Conservation (phyloP, 2,329 filamentous ascomycete species). For the Didymella glomerata region DNA sequence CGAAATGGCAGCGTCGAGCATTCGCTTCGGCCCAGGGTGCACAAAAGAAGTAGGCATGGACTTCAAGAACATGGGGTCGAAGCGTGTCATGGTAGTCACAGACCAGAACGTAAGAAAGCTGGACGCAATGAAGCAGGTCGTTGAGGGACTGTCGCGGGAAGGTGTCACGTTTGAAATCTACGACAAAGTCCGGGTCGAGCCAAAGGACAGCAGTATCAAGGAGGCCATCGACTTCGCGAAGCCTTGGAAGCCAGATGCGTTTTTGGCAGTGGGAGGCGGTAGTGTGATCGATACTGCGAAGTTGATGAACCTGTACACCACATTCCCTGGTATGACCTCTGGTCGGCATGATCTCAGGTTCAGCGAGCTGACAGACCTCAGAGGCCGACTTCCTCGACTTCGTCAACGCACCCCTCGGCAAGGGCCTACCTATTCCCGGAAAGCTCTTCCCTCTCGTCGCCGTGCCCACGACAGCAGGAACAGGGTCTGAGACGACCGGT, state of each 20-base stretch:
- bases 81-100: conserved; percentile 90
- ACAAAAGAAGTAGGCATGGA: conserved; percentile 99
- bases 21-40: conserved; percentile 90
- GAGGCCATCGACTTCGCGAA: conserved; percentile 90
- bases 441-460: conserved; percentile 79
- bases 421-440: conserved; percentile 77
- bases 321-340: conserved; percentile 68
- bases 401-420: conserved; percentile 92
- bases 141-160: conserved; percentile 79
- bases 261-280: conserved; percentile 88
- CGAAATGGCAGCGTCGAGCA: conserved; percentile 95
- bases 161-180: conserved; percentile 84
- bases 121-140: conserved; percentile 87
- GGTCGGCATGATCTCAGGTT: rapidly evolving
- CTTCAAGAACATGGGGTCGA: conserved; percentile 86
- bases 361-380: conserved; percentile 18
- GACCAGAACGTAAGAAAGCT: conserved; percentile 83
- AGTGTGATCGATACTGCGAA: conserved; percentile 99
- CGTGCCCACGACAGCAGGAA: conserved; percentile 85
- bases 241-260: conserved; percentile 82
- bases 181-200: conserved; percentile 83
- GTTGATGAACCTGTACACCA: conserved; percentile 95
- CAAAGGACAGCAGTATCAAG: conserved; percentile 91
- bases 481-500: conserved; percentile 92
- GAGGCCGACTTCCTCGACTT: conserved; percentile 97